A percentile compares a stretch with the other conserved stretches of the same genome.
Evolutionary conservation across 169 alveolate genomes (phyloP).

Genomic region (Perkinsus olseni): DNA sequence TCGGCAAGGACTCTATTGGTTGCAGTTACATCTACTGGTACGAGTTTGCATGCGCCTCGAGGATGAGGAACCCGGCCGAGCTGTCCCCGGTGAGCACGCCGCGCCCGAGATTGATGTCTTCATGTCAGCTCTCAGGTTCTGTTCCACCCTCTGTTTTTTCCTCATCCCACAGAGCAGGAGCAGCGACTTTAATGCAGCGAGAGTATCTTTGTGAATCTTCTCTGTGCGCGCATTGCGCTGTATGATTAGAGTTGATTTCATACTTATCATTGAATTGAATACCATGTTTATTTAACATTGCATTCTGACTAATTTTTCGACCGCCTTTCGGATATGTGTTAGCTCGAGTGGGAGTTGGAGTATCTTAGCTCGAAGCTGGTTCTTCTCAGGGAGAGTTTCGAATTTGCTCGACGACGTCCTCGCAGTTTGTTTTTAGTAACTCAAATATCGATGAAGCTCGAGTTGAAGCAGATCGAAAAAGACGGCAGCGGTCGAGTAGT

Average conservation of each 20-base stretch:
- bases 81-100: neutral
- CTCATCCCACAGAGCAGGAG: neutral
- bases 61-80: neutral
- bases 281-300: neutral
- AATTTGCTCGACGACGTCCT: too few species aligned
- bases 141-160: neutral
- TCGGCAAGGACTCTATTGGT: too few species aligned
- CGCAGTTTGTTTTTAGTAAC: too few species aligned
- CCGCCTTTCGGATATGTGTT: neutral
- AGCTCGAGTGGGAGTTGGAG: neutral
- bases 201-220: neutral
- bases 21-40: neutral
- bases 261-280: neutral
- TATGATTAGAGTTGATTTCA: neutral
- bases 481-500: constrained; percentile 5
- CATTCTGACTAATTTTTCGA: neutral
- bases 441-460: neutral
- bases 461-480: neutral
- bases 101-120: neutral
- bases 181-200: neutral
- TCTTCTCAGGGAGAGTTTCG: too few species aligned
- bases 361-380: neutral
- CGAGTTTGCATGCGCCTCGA: neutral
- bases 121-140: neutral
- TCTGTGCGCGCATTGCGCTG: neutral